A percentile compares a stretch with the other conserved stretches of the same genome.
These are phyloP conservation scores for Blastobotrys indianensis DNA, from an alignment of 1,139 yeast genomes.

Conservation along the genomic window DNA sequence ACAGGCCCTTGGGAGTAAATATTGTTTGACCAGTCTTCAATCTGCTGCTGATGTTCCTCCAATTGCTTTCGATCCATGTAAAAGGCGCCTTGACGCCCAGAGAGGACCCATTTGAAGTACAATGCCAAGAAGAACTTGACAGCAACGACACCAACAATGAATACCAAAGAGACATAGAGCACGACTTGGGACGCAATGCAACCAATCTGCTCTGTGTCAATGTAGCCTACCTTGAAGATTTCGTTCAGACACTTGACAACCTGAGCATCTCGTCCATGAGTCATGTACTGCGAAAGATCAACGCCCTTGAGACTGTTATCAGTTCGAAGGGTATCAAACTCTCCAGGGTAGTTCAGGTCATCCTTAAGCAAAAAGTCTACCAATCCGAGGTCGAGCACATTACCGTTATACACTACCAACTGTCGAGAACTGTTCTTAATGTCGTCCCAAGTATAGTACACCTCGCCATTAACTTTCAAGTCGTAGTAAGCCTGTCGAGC, in stretches of 20 bases:
- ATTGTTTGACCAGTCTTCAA: conserved; percentile 74
- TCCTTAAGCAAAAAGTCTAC: conserved; percentile 65
- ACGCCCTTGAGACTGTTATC: conserved; percentile 60
- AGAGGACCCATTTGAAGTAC: conserved; percentile 78
- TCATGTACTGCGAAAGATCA: conserved; percentile 73
- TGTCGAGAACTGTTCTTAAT: conserved; percentile 64
- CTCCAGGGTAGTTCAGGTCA: conserved; percentile 64
- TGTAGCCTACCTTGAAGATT: conserved; percentile 78
- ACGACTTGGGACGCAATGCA: conserved; percentile 89
- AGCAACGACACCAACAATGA: conserved; percentile 73
- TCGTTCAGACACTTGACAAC: conserved; percentile 83
- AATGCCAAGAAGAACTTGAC: conserved; percentile 79
- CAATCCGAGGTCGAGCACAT: conserved; percentile 73
- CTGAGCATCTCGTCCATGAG: conserved; percentile 61
- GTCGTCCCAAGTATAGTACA: conserved; percentile 88
- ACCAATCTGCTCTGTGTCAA: conserved; percentile 90
- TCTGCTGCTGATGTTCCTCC: conserved; percentile 51
- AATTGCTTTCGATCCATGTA: conserved; percentile 49
- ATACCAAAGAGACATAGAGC: conserved; percentile 69
- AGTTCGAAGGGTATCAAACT: conserved; percentile 57
- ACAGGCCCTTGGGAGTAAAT: conserved; percentile 51
- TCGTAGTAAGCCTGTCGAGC: conserved; percentile 68
- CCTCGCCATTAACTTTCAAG: conserved; percentile 61
- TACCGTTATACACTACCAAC: conserved; percentile 81
- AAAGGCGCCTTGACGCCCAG: conserved; percentile 76